These are phyloP conservation scores for Chloropicon primus DNA, from an alignment of 139 green algal species.

Conservation along the genomic window DNA sequence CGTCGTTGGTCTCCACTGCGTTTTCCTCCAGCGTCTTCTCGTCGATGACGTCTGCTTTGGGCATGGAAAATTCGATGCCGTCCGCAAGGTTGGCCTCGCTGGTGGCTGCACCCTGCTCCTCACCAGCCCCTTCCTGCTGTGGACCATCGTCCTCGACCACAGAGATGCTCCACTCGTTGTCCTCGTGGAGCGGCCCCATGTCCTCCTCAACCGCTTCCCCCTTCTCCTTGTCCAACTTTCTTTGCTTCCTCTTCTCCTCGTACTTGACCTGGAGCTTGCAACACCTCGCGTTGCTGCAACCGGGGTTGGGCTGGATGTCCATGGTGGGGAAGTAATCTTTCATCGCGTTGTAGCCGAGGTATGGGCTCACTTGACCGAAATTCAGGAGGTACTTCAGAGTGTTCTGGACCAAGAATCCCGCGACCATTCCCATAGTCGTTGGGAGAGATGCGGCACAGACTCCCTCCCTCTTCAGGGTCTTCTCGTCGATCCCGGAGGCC, in stretches of 20 bases:
- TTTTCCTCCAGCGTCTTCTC: constrained; percentile 27
- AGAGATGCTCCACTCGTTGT: constrained; percentile 83
- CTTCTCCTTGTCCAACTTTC: constrained; percentile 16
- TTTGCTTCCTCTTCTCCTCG: constrained; percentile 9
- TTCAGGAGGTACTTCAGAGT: constrained; percentile 78
- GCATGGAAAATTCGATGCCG: constrained; percentile 44
- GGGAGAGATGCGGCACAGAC: constrained; percentile 92
- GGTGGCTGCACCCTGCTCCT: neutral
- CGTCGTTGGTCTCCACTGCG: constrained; percentile 25
- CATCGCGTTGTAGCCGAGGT: constrained; percentile 77
- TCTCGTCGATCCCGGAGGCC: constrained; percentile 88
- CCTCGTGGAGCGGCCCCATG: constrained; percentile 47
- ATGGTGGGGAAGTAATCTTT: constrained; percentile 93
- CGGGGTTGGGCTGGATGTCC: constrained; percentile 69
- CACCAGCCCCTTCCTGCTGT: neutral
- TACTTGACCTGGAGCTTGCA: constrained; percentile 32
- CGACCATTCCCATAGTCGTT: constrained; percentile 95
- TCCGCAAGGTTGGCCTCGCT: constrained; percentile 20
- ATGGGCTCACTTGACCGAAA: constrained; percentile 60
- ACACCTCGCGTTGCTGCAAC: constrained; percentile 67
- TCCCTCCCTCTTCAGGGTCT: constrained; percentile 87
- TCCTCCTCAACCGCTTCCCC: constrained; percentile 21
- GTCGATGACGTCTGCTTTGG: constrained; percentile 22
- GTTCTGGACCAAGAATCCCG: constrained; percentile 89
- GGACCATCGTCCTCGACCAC: constrained; percentile 32